Percentiles rank a stretch among this genome's conserved stretches.
These are phyloP conservation scores for Chlorella ohadii DNA, from an alignment of 139 green algal species.

Conservation along the genomic window DNA sequence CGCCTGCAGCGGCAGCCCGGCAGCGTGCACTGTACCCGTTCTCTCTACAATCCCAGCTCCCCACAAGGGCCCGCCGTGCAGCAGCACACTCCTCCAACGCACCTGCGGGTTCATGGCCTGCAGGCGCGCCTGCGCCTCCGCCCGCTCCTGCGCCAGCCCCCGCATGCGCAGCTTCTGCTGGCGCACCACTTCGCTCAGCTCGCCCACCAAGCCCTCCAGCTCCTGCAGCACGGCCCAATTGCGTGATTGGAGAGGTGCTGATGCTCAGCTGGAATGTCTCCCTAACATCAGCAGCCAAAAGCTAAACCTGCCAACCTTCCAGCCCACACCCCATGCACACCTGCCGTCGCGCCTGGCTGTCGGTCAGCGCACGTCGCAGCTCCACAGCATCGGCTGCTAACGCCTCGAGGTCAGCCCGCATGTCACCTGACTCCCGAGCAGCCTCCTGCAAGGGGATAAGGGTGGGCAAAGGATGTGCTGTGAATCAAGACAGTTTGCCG, in stretches of 20 bases:
- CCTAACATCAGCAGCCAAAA: too few species aligned
- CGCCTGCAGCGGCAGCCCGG: too few species aligned
- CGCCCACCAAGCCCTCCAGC: constrained; percentile 25
- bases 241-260: too few species aligned
- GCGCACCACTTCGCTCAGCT: constrained; percentile 50
- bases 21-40: too few species aligned
- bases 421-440: background rate
- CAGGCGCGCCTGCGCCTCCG: constrained; percentile 33
- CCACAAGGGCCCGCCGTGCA: too few species aligned
- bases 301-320: background rate
- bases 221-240: constrained; percentile 38
- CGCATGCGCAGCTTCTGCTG: constrained; percentile 50
- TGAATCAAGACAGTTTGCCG: too few species aligned
- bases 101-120: constrained; percentile 39
- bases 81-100: background rate
- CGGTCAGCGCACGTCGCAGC: constrained; percentile 26
- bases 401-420: constrained; percentile 34
- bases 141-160: constrained; percentile 36
- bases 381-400: constrained; percentile 26
- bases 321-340: background rate
- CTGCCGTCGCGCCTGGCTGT: constrained; percentile 5
- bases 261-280: too few species aligned
- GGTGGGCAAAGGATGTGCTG: too few species aligned
- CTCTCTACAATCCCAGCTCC: too few species aligned
- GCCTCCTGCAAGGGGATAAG: constrained; percentile 38